These are phyloP conservation scores for Drosera spatulata DNA, from an alignment of 179 eudicot species.

Conservation along the genomic window DNA sequence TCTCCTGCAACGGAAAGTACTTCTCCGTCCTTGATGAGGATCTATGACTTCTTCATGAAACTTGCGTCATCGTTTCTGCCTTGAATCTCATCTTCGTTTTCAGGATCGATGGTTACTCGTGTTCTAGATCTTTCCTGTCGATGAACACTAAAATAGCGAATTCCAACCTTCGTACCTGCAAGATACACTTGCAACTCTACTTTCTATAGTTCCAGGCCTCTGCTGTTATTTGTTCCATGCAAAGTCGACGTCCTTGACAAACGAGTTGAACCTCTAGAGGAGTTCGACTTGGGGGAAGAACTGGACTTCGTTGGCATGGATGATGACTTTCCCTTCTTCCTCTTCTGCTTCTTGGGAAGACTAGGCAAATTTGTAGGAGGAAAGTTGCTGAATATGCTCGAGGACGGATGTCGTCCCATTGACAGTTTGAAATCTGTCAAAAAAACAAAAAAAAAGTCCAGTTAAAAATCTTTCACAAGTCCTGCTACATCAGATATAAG, in stretches of 20 bases:
- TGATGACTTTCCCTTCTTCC: conserved; percentile 47
- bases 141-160: too few relatives aligned
- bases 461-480: not conserved
- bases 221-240: conserved; percentile 13
- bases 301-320: conserved; percentile 40
- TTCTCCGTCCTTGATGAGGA: too few relatives aligned
- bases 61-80: too few relatives aligned
- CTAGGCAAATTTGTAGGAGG: conserved; percentile 33
- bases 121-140: too few relatives aligned
- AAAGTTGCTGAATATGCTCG: conserved; percentile 23
- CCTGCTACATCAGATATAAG: too few relatives aligned
- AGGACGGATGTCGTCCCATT: conserved; percentile 26
- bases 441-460: conserved; percentile 2
- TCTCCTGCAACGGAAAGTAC: too few relatives aligned
- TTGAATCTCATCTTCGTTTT: too few relatives aligned
- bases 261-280: conserved; percentile 16
- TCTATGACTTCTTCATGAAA: too few relatives aligned
- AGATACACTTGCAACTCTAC: not conserved
- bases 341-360: conserved; percentile 37
- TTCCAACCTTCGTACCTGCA: not conserved
- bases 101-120: too few relatives aligned
- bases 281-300: conserved; percentile 39
- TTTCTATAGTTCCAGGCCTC: not conserved
- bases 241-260: conserved; percentile 10
- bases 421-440: conserved; percentile 41